A percentile compares a stretch with the other conserved stretches of the same genome.
Conservation (phyloP, 2,329 filamentous ascomycete genomes). For the Tolypocladium inflatum region DNA sequence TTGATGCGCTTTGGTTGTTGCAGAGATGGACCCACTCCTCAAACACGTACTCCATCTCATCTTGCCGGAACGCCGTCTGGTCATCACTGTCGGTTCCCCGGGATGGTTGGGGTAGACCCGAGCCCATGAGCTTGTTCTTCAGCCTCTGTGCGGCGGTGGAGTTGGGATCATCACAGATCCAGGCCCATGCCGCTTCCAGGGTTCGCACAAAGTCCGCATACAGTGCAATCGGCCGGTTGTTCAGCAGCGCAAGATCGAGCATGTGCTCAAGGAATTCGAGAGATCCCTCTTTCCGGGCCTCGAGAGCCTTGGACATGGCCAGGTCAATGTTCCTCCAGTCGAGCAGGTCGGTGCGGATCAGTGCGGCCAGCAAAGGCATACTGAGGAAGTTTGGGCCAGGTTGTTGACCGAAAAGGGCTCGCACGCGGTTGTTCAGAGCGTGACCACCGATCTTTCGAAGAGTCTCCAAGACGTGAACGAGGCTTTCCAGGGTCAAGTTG, state of each 20-base stretch:
- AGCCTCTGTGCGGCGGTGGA: conserved; percentile 59
- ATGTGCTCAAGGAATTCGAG: conserved; percentile 74
- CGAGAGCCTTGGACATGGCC: conserved; percentile 63
- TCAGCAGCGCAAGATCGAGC: conserved; percentile 69
- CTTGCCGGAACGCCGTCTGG: conserved; percentile 45
- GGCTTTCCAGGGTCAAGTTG: conserved; percentile 48
- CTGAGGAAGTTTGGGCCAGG: conserved; percentile 46
- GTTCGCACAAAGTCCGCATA: conserved; percentile 81
- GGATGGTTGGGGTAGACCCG: conserved; percentile 27
- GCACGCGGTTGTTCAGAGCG: conserved; percentile 44
- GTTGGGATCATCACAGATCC: conserved; percentile 65
- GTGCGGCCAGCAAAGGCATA: conserved; percentile 45
- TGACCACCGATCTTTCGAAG: conserved; percentile 50
- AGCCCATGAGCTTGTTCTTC: conserved; percentile 48
- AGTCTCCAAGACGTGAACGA: conserved; percentile 53
- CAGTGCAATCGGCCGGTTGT: conserved; percentile 66
- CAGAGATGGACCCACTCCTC: conserved; percentile 86
- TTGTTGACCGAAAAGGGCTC: conserved; percentile 46
- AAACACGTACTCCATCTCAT: conserved; percentile 91
- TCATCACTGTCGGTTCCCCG: conserved; percentile 45
- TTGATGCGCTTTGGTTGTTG: conserved; percentile 66
- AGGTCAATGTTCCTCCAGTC: conserved; percentile 59
- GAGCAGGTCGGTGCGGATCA: conserved; percentile 50
- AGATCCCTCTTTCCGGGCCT: conserved; percentile 59
- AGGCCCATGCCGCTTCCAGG: conserved; percentile 70